Percentiles rank a stretch among this genome's conserved stretches.
phyloP scores from a whole-genome alignment of 2,329 filamentous ascomycete species.

The Claviceps purpurea region DNA sequence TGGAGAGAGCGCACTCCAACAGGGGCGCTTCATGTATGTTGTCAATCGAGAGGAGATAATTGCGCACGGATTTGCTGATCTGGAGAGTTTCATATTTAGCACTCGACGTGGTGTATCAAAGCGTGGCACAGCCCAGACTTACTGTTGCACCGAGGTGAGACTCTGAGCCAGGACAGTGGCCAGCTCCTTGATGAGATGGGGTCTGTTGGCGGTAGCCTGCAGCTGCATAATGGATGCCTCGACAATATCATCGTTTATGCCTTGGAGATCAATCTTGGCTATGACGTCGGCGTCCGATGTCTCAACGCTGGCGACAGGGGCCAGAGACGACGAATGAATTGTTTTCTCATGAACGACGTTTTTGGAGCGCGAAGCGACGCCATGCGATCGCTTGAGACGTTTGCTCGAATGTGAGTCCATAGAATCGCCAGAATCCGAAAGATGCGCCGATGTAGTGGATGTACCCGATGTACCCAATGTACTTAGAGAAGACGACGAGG shows the following conservation, averaged over 20 bases:
- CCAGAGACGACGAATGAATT: constrained; percentile 37
- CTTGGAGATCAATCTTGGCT: constrained; percentile 48
- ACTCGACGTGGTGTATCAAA: too few species aligned
- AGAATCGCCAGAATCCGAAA: constrained; percentile 17
- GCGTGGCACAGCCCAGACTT: constrained; percentile 31
- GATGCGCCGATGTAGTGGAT: constrained; percentile 4
- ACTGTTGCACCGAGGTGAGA: constrained; percentile 84
- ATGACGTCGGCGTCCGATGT: constrained; percentile 12
- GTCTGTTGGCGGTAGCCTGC: constrained; percentile 79
- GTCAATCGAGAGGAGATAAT: constrained; percentile 89
- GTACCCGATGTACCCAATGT: constrained; percentile 7
- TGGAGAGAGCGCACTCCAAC: constrained; percentile 62
- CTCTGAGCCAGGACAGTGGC: constrained; percentile 63
- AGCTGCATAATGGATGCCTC: constrained; percentile 80
- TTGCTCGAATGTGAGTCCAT: constrained; percentile 37
- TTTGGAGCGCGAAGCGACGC: constrained; percentile 30
- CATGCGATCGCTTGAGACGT: constrained; percentile 69
- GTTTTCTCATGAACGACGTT: constrained; percentile 70
- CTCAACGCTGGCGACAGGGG: constrained; percentile 16
- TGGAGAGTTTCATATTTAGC: constrained; percentile 23
- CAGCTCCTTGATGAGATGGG: constrained; percentile 89
- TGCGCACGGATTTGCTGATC: constrained; percentile 88
- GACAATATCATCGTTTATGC: constrained; percentile 91
- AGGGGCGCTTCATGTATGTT: constrained; percentile 75
- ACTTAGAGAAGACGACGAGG: constrained; percentile 15